These are phyloP conservation scores for Galeopsis tetrahit DNA, from an alignment of 257 asterid species.

Conservation along the genomic window DNA sequence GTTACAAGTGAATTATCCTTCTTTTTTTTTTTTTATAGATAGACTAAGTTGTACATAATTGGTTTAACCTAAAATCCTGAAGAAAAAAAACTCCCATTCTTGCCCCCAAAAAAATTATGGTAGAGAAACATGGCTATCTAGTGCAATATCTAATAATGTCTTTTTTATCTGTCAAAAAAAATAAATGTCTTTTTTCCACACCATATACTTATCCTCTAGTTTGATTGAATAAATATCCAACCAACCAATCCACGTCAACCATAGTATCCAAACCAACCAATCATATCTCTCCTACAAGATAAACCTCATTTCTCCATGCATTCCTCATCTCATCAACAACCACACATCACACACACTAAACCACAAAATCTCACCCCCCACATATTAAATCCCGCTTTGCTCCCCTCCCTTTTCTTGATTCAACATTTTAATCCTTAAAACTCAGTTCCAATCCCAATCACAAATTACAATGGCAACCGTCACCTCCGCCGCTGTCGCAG, in stretches of 20 bases:
- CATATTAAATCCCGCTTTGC: slow-evolving; percentile 38
- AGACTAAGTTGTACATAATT: neutral
- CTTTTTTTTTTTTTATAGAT: neutral
- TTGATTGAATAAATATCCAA: neutral
- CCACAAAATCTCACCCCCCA: slow-evolving; percentile 46
- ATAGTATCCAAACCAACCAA: slow-evolving; percentile 49
- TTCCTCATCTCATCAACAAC: slow-evolving; percentile 36
- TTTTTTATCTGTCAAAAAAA: too few species aligned
- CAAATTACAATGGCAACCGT: slow-evolving; percentile 52
- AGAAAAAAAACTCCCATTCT: neutral
- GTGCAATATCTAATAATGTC: too few species aligned
- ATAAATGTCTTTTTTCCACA: neutral
- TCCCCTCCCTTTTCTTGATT: slow-evolving; percentile 38
- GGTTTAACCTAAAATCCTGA: neutral
- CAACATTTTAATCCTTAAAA: neutral
- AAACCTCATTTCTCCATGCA: slow-evolving; percentile 34
- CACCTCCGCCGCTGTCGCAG: slow-evolving; percentile 45
- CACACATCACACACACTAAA: slow-evolving; percentile 28
- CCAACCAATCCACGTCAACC: slow-evolving; percentile 48
- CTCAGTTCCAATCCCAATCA: too few species aligned
- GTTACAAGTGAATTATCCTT: neutral
- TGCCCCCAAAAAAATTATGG: neutral
- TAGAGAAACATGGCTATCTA: too few species aligned
- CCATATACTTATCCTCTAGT: neutral
- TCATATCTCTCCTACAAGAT: slow-evolving; percentile 38